Evolutionary conservation across 768 basidiomycete genomes (phyloP), one percentile per base, ranked within the genome.

Genomic region (Mycena venus): DNA sequence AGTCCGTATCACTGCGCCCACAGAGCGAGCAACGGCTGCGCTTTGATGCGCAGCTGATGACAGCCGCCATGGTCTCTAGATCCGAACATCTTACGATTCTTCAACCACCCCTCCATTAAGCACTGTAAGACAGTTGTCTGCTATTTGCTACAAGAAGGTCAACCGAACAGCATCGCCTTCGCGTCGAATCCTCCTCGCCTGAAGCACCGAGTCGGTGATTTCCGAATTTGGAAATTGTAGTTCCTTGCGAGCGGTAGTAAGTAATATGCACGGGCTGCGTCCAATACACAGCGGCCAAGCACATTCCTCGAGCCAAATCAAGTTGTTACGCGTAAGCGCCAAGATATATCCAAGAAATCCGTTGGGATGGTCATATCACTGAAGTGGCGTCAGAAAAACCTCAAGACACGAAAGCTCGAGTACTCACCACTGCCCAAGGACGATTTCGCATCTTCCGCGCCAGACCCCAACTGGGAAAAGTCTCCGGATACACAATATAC

Each of bases 401-500:
- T 23, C 2, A 2, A 34, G 31, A 12, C 38, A 15, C 9, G 3
- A 51, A 42, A 31, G 31, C 11, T 2, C 15, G 9, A 3, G 3
- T 17, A 47, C 61, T 49, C 44, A 69, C 60, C 61, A 49, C 36
- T 21, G 38, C 17, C 25, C 38, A 34, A n/a, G 61, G 40, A 25
- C 51, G 55, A 27, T 14, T 47, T 14, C 38, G 34, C 11, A 62
- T 44, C 62, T 21, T 69, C 32, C 31, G 60, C 17, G 64, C 63
- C 25, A 32, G 23, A 34, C 65, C 74, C 74, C 74, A 77, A 21
- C 38, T 25, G 23, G 65, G 59, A 31, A 73, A 77, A 2, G 68
- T 70, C 59, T 70, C 72, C 15, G 75, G 75, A 38, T 70, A 64
- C 34, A 74, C 69, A 5, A 77, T 70, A 12, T 68, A 19, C 23